Evolutionary conservation across 169 alveolate species (phyloP).

Genomic region (Besnoitia besnoiti): DNA sequence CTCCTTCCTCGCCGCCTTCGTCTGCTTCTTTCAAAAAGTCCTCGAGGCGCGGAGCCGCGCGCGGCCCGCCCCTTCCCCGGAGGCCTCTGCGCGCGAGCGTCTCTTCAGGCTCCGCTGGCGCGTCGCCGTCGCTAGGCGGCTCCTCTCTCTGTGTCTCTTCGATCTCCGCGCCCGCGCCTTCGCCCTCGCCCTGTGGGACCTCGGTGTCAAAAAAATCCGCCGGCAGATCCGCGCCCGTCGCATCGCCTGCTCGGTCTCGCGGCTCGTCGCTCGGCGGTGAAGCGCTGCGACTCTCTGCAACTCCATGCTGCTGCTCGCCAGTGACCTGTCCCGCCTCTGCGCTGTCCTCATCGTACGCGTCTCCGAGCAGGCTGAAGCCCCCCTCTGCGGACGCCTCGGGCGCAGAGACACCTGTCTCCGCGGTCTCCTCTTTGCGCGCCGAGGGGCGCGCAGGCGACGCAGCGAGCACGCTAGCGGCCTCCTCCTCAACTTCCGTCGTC

Average conservation of each 20-base stretch:
- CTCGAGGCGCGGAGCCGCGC: not conserved
- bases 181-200: not conserved
- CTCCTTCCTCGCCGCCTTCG: constrained; percentile 7
- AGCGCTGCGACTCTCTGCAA: not conserved
- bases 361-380: not conserved
- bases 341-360: not conserved
- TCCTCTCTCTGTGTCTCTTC: not conserved
- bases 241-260: too few species aligned
- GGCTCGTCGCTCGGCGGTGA: too few species aligned
- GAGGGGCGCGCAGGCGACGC: too few species aligned
- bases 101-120: too few species aligned
- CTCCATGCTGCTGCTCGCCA: too few species aligned
- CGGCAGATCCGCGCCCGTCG: constrained; percentile 26
- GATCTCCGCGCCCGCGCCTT: not conserved
- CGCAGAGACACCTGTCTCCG: not conserved
- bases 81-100: not conserved
- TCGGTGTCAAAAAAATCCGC: constrained; percentile 27
- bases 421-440: not conserved
- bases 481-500: not conserved
- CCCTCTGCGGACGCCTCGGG: not conserved
- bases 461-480: not conserved
- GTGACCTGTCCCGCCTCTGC: too few species aligned
- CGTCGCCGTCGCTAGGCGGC: too few species aligned
- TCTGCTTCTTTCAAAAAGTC: not conserved
- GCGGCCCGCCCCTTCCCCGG: too few species aligned